phyloP scores from a whole-genome alignment of 2,329 filamentous ascomycete species.

The Dothidotthia symphoricarpi region DNA sequence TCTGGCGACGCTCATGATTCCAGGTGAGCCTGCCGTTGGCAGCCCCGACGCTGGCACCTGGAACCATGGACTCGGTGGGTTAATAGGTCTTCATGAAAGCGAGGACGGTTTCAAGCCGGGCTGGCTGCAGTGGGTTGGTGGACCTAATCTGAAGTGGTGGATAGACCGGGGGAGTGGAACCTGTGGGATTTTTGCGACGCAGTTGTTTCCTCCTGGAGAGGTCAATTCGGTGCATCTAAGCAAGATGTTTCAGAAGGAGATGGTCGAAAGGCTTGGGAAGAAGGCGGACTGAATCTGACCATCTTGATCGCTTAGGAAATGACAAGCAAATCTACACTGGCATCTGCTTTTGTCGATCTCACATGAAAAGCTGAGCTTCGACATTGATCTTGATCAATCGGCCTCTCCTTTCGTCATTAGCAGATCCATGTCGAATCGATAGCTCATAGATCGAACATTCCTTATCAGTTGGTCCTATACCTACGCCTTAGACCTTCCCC shows the following conservation, averaged over 20 bases:
- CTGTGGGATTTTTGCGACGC: conserved; percentile 26
- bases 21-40: conserved; percentile 13
- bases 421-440: no score
- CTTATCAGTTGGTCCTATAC: no score
- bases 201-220: conserved; percentile 27
- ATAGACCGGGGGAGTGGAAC: conserved; percentile 26
- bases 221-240: conserved; percentile 13
- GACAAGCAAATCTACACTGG: no score
- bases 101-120: conserved; percentile 13
- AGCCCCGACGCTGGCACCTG: conserved; percentile 11
- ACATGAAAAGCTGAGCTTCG: no score
- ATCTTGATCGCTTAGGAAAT: no score
- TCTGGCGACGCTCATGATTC: conserved; percentile 14
- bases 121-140: conserved; percentile 23
- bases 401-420: no score
- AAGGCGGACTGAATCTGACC: neutral
- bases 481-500: no score
- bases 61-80: conserved; percentile 15
- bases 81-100: conserved; percentile 14
- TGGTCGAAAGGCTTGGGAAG: conserved; percentile 6
- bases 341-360: no score
- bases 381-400: no score
- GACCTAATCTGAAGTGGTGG: conserved; percentile 28
- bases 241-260: conserved; percentile 21
- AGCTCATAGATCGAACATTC: no score